A percentile compares a stretch with the other conserved stretches of the same genome.
These are phyloP conservation scores for Pseudogymnoascus sp. DNA, from an alignment of 2,329 filamentous ascomycete genomes.

Conservation along the genomic window DNA sequence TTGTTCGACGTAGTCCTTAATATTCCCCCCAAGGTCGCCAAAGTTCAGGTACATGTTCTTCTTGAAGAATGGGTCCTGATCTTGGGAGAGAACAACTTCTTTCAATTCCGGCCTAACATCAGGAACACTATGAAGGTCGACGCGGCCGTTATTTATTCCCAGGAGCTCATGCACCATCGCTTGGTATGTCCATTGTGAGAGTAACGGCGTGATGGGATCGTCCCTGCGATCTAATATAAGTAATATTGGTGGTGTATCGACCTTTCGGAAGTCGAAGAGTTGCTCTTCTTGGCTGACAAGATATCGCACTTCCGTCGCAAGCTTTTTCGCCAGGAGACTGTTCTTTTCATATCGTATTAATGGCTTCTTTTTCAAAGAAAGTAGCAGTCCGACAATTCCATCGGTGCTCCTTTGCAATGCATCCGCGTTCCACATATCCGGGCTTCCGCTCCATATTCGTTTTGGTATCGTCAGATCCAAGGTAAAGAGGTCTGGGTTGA, in stretches of 20 bases:
- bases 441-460: conserved; percentile 70
- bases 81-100: conserved; percentile 90
- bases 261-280: conserved; percentile 89
- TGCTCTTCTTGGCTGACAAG: conserved; percentile 93
- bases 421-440: conserved; percentile 88
- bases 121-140: conserved; percentile 76
- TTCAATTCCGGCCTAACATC: conserved; percentile 80
- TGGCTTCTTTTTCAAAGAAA: conserved; percentile 94
- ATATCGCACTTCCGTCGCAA: conserved; percentile 87
- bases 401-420: conserved; percentile 80
- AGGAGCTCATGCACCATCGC: conserved; percentile 98
- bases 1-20: conserved; percentile 97
- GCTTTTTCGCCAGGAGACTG: conserved; percentile 81
- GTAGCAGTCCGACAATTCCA: conserved; percentile 72
- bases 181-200: conserved; percentile 98
- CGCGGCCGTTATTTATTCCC: conserved; percentile 89
- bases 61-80: conserved; percentile 97
- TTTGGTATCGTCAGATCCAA: conserved; percentile 65
- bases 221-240: conserved; percentile 86
- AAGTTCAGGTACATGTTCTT: conserved; percentile 99
- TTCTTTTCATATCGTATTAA: conserved; percentile 89
- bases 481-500: conserved; percentile 90
- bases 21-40: conserved; percentile 87
- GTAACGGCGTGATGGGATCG: conserved; percentile 85
- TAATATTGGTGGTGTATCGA: conserved; percentile 89